Base-by-base conservation (phyloP, 1,139 yeast species). In the Nakaseomyces sp. region DNA sequence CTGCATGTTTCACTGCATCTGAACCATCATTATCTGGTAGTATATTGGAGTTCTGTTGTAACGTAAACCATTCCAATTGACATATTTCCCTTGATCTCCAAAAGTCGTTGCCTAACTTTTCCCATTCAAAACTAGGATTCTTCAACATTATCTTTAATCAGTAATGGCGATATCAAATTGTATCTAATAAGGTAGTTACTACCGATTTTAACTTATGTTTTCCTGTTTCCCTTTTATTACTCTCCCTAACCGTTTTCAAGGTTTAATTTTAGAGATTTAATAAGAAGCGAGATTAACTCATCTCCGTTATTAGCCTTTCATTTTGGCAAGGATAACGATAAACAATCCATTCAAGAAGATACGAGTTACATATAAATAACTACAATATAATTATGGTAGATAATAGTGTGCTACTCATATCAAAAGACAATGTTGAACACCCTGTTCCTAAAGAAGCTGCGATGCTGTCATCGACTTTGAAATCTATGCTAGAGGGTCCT, bases 381-480 rank as follows among this genome's bases (percentile, higher is more conserved):
- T n/a, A 8, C 29, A 26, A 26, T n/a, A 10, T 10, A 26, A 9
- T 8, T 9, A 32, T 32, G 36, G 12, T 15, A 8, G 16, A 32
- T 4, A 13, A 18, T 18, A 32, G 69, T 56, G 79, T 88, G 5
- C 82, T 82, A 3, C 68, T 91, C 33, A 76, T 85, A 1, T 85
- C 96, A 0, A 72, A 81, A 3, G 96, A 89, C 57, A 79, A 81
- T 17, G 78, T 74, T 58, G 74, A 73, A 50, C 85, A 76, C 56
- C 70, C 79, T 9, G 69, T 91, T 3, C 65, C 79, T 24, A 75
- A 79, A 49, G 89, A 86, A 30, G 93, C 89, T 1, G 97, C 96
- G 0, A 68, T 73, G 65, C 78, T 87, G 2, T 85, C 96, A 2
- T 87, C 94, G 0, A 89, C 94, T 1, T 68, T 91, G 46, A 71